Percentiles rank a stretch among this genome's conserved stretches.
Conservation (phyloP, 2,329 filamentous ascomycete species). For the Trichoderma atroviride region DNA sequence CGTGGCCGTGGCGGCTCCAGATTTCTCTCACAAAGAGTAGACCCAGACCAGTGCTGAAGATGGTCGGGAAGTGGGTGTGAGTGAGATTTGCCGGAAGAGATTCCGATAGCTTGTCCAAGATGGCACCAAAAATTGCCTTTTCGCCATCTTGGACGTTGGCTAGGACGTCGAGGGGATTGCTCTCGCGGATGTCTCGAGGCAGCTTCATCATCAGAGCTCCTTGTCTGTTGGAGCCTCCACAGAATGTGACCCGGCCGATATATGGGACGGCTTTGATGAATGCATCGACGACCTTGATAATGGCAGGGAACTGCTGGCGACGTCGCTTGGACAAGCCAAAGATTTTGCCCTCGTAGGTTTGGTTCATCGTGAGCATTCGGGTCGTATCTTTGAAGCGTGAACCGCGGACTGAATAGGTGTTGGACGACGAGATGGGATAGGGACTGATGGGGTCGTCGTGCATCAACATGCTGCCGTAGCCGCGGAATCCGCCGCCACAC, state of each 20-base stretch:
- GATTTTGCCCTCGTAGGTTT: conserved; percentile 56
- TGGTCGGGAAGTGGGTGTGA: conserved; percentile 44
- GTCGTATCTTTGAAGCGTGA: conserved; percentile 60
- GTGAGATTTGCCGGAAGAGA: conserved; percentile 48
- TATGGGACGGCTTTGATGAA: conserved; percentile 69
- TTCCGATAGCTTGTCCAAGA: conserved; percentile 43
- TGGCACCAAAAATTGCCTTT: conserved; percentile 39
- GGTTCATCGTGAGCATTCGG: conserved; percentile 56
- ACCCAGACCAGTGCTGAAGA: conserved; percentile 49
- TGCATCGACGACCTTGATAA: conserved; percentile 77
- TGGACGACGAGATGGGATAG: conserved; percentile 83
- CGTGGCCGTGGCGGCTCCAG: conserved; percentile 55
- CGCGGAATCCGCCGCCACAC: conserved; percentile 86
- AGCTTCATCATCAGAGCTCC: conserved; percentile 77
- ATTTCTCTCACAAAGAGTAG: conserved; percentile 52
- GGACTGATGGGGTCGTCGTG: conserved; percentile 70
- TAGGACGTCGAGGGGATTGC: conserved; percentile 61
- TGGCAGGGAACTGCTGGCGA: conserved; percentile 80
- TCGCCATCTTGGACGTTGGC: conserved; percentile 35
- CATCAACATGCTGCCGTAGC: conserved; percentile 90
- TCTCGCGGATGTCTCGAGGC: conserved; percentile 58
- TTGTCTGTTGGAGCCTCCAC: conserved; percentile 84
- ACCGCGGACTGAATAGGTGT: conserved; percentile 70
- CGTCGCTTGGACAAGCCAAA: conserved; percentile 81
- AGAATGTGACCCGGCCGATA: conserved; percentile 77